A percentile compares a stretch with the other conserved stretches of the same genome.
phyloP scores from a whole-genome alignment of 1,284 basidiomycete genomes.

The Rhodotorula sp. region DNA sequence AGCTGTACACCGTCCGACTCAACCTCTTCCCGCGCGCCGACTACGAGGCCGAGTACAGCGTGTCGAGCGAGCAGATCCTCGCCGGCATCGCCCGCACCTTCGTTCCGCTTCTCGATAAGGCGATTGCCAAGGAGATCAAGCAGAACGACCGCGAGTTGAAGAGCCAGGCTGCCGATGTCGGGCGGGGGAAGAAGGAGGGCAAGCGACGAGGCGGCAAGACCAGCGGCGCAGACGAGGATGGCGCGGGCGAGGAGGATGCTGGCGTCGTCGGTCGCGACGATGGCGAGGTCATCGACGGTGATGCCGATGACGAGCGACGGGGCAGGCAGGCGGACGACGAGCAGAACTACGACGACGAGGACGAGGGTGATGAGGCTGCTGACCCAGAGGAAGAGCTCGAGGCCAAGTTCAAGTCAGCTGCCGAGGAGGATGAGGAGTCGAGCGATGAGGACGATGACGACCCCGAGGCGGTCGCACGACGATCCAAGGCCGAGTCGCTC shows the following conservation, averaged over 20 bases:
- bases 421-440: slow-evolving; percentile 39
- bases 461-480: slow-evolving; percentile 46
- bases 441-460: slow-evolving; percentile 46
- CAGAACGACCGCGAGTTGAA: slow-evolving; percentile 77
- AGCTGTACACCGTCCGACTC: slow-evolving; percentile 79
- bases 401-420: slow-evolving; percentile 57
- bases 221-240: slow-evolving; percentile 31
- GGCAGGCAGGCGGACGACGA: slow-evolving; percentile 40
- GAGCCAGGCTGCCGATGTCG: slow-evolving; percentile 61
- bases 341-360: slow-evolving; percentile 53
- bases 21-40: slow-evolving; percentile 84
- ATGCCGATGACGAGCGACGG: slow-evolving; percentile 58
- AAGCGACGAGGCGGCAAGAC: slow-evolving; percentile 16
- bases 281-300: slow-evolving; percentile 49
- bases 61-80: slow-evolving; percentile 72
- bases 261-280: slow-evolving; percentile 53
- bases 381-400: slow-evolving; percentile 58
- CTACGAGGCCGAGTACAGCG: slow-evolving; percentile 81
- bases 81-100: slow-evolving; percentile 72
- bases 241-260: slow-evolving; percentile 44
- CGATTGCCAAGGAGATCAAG: slow-evolving; percentile 83
- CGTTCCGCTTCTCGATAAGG: slow-evolving; percentile 78
- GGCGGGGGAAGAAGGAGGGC: slow-evolving; percentile 36
- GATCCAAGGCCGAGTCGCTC: slow-evolving; percentile 52
- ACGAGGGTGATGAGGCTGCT: slow-evolving; percentile 48